Conservation (phyloP, 176 grass and related monocot genomes). For the Avena atlantica region DNA sequence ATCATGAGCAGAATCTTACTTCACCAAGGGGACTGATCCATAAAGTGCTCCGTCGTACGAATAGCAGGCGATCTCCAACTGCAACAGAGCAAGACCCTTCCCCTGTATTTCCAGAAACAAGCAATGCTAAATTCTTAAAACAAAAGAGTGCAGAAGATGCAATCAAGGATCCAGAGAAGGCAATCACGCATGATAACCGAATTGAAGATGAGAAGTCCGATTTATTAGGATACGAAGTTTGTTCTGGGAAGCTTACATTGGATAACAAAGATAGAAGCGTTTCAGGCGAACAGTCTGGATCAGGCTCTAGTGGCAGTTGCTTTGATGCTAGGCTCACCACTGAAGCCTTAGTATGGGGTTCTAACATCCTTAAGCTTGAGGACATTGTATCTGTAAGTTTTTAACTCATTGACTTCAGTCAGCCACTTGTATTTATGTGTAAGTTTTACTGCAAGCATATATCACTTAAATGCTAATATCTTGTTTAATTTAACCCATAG, state of each 20-base stretch:
- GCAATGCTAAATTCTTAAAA: conserved; percentile 66
- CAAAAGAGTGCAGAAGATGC: conserved; percentile 50
- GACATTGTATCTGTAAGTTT: conserved; percentile 96
- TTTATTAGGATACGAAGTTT: conserved; percentile 86
- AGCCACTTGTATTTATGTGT: conserved; percentile 30
- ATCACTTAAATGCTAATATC: conserved; percentile 28
- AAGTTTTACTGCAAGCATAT: conserved; percentile 29
- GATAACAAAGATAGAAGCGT: conserved; percentile 68
- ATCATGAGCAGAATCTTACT: conserved; percentile 69
- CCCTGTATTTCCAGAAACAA: conserved; percentile 88
- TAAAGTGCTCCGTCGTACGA: conserved; percentile 75
- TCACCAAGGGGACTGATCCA: conserved; percentile 75
- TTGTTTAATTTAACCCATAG: conserved; percentile 45
- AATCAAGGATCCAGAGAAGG: conserved; percentile 58
- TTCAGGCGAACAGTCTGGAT: conserved; percentile 60
- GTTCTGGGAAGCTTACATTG: conserved; percentile 86
- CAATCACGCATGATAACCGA: conserved; percentile 63
- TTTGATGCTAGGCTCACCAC: conserved; percentile 89
- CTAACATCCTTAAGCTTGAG: conserved; percentile 75
- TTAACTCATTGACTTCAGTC: conserved; percentile 39
- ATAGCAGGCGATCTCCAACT: conserved; percentile 67
- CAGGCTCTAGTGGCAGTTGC: conserved; percentile 58
- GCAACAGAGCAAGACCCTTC: conserved; percentile 67
- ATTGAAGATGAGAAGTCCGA: conserved; percentile 95
- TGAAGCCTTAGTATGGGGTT: conserved; percentile 89